Base-by-base conservation (phyloP, 192 early-diverging fungal genomes). In the Backusella australiensis region DNA sequence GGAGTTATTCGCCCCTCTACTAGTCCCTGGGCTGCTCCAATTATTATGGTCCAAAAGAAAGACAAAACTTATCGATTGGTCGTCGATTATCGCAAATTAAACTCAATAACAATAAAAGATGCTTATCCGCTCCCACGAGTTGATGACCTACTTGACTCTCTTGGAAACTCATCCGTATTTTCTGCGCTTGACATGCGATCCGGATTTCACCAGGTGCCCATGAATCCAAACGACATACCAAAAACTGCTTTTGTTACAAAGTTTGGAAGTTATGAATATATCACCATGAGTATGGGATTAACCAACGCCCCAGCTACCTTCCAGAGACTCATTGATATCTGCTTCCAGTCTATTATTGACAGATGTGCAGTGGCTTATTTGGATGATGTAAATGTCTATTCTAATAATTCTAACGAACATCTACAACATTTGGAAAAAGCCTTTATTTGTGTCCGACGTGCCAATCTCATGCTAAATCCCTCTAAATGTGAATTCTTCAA, bases 1-100 rank as follows among this genome's bases (percentile, higher is more conserved):
- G 73, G 73, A 17, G 29, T 75, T 26, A 26, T 75, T 0, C 34
- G 34, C 19, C 38, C 59, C 1, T 17, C 12, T 32, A 14, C 39
- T 14, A 67, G 63, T 0, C 59, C 73, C 23, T 75, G 73, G 73
- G 29, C 38, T 19, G 56, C 73, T 2, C 73, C 63, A 7, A 38
- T 67, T 4, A 39, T 75, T 11, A 19, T 75, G 3, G 63, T 75
- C 6, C 59, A 23, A 3, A 75, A 75, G 7, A 36, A 36, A 36
- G 73, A 67, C 35, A 38, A 63, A 0, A 42, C 26, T 0, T 35
- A 26, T 15, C 26, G 73, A 34, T 67, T 75, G 26, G 66, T 63
- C 6, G 41, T 86, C 0, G 83, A 89, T 38, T 89, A 88, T 70
- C 73, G 78, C 4, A 65, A 74, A 32, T 65, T 89, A 0, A 88